Percentiles rank a stretch among this genome's conserved stretches.
Conservation (phyloP, 1,284 basidiomycete species). For the Malassezia obtusa region DNA sequence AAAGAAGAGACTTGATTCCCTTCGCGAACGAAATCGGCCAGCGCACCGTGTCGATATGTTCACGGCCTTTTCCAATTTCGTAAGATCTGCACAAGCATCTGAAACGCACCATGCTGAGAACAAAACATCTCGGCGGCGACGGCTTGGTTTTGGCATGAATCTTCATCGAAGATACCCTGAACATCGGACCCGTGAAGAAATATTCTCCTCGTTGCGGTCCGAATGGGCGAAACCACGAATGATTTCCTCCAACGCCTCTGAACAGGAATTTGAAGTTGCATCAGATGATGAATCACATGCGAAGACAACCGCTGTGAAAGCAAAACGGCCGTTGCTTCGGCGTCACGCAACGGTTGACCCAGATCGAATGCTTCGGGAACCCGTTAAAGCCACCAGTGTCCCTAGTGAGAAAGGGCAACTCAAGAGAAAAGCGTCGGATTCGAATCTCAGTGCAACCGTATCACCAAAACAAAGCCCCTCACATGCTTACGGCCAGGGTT, state of each 20-base stretch:
- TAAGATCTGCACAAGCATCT: constrained; percentile 41
- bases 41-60: constrained; percentile 38
- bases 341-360: not conserved
- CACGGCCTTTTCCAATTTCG: constrained; percentile 41
- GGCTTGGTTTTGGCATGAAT: not conserved
- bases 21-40: constrained; percentile 35
- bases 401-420: too few relatives aligned
- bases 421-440: too few relatives aligned
- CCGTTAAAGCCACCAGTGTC: too few relatives aligned
- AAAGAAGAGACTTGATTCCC: constrained; percentile 28
- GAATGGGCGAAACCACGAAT: not conserved
- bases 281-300: not conserved
- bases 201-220: not conserved
- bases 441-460: too few relatives aligned
- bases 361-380: not conserved
- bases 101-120: constrained; percentile 16
- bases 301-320: not conserved
- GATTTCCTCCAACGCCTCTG: not conserved
- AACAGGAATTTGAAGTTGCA: not conserved
- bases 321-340: not conserved
- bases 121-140: not conserved
- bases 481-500: too few relatives aligned
- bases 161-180: not conserved
- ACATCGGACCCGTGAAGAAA: not conserved
- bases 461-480: too few relatives aligned